Base-by-base conservation (phyloP, 2,329 filamentous ascomycete genomes). In the Venturia carpophila region DNA sequence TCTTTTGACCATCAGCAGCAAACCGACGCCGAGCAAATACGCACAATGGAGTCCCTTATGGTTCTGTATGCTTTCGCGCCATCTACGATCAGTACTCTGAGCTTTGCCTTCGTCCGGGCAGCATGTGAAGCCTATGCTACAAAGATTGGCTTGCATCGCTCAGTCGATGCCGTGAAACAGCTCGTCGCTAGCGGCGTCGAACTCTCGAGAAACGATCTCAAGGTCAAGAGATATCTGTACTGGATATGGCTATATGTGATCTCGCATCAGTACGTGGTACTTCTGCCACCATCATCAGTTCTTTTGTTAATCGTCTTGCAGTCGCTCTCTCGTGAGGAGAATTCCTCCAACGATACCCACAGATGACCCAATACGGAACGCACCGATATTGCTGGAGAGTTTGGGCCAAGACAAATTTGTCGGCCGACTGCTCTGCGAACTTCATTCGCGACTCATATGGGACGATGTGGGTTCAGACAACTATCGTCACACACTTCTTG, bases 191-290 rank as follows among this genome's bases (percentile, higher is more conserved):
- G 30, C 19, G 30, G 52, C 13, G 30, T 37, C 27, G 52, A 56
- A n/a, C 30, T 56, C 6, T 56, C 52, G 27, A 56, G 30, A 10
- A 56, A 56, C 19, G 52, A 56, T 56, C 52, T 56, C 27, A 56
- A 56, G 52, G 52, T 56, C 10, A 56, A 56, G 52, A 34, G 52
- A 37, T 56, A 56, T 37, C 52, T 56, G 9, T 56, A 56, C 30
- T 56, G 52, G 52, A 56, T 56, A 27, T 56, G 52, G 52, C 30
- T 56, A 19, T 56, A 56, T 21, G 52, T 56, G 7, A 56, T 56
- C 15, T 56, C 52, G 15, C 52, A 56, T 21, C 52, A 56, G 52
- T 56, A n/a, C 15, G 52, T 19, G 7, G 3, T 7, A 55, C 2
- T 34, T 15, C 19, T 9, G n/a, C 13, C 52, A 7, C 15, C 30